Evolutionary conservation across 495 filamentous ascomycete species (phyloP).

Genomic region (Aspergillus steynii): DNA sequence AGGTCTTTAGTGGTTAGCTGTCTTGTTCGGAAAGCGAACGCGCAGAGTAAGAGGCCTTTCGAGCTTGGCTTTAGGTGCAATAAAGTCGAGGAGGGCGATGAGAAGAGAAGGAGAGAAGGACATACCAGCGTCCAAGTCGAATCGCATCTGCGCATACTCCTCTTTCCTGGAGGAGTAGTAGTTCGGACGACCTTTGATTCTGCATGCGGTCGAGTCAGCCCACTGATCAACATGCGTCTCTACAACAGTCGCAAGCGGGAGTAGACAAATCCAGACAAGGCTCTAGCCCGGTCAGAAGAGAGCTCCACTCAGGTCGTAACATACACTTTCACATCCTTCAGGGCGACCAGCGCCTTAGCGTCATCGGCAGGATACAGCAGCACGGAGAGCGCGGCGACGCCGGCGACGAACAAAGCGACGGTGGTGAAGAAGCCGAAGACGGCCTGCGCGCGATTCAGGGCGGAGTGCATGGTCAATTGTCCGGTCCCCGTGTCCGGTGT

Average conservation of each 20-base stretch:
- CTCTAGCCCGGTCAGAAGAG: no score
- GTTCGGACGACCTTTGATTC: constrained; percentile 83
- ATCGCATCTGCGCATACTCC: constrained; percentile 91
- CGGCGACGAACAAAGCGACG: constrained; percentile 78
- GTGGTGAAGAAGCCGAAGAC: constrained; percentile 98
- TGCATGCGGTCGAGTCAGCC: constrained; percentile 31
- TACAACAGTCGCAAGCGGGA: no score
- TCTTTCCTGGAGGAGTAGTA: constrained; percentile 92
- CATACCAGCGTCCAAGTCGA: constrained; percentile 78
- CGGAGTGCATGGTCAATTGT: constrained; percentile 73
- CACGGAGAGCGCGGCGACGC: constrained; percentile 75
- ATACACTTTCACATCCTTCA: constrained; percentile 87
- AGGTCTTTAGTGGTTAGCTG: constrained; percentile 58
- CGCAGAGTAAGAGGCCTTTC: no score
- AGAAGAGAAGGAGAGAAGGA: background rate
- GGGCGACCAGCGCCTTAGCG: constrained; percentile 61
- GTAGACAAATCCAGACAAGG: no score
- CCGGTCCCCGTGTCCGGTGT: background rate
- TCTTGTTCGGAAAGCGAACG: background rate
- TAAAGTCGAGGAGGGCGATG: background rate
- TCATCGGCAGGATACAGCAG: constrained; percentile 65
- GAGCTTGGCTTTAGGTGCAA: no score
- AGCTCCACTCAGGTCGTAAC: constrained; percentile 21
- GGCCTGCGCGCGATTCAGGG: constrained; percentile 79
- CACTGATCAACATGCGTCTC: background rate